Conservation (phyloP, 2,329 filamentous ascomycete genomes). For the Stagonosporopsis cucurbitacearum region DNA sequence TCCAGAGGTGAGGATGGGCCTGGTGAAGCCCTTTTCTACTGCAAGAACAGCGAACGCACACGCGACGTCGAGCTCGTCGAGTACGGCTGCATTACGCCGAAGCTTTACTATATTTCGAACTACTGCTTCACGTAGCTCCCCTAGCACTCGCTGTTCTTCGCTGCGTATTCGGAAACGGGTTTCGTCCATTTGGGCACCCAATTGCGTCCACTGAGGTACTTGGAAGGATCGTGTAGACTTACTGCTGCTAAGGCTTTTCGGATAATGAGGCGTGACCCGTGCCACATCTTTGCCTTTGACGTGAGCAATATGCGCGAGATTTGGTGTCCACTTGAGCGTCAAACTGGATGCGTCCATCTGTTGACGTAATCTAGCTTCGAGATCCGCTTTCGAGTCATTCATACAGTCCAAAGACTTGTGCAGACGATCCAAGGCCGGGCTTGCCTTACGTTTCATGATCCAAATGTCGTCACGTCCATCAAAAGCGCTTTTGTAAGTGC, state of each 20-base stretch:
- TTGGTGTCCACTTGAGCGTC: slow-evolving; percentile 83
- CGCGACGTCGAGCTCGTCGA: slow-evolving; percentile 91
- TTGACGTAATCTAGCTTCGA: slow-evolving; percentile 68
- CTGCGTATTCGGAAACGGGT: slow-evolving; percentile 76
- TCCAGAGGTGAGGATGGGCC: slow-evolving; percentile 72
- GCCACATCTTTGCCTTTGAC: slow-evolving; percentile 76
- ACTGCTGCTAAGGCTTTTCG: slow-evolving; percentile 72
- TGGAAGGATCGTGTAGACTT: slow-evolving; percentile 88
- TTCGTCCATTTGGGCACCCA: slow-evolving; percentile 82
- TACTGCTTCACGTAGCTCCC: slow-evolving; percentile 74
- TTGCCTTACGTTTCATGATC: slow-evolving; percentile 72
- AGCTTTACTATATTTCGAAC: slow-evolving; percentile 84
- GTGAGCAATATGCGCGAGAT: slow-evolving; percentile 88
- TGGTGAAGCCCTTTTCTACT: slow-evolving; percentile 72
- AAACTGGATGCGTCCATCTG: slow-evolving; percentile 63
- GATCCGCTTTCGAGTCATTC: slow-evolving; percentile 62
- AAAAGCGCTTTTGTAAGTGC: slow-evolving; percentile 44
- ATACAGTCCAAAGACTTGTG: slow-evolving; percentile 72
- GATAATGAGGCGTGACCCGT: slow-evolving; percentile 46
- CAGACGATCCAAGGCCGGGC: slow-evolving; percentile 66
- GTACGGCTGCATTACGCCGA: slow-evolving; percentile 84
- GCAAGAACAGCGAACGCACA: slow-evolving; percentile 85
- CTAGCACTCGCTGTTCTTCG: slow-evolving; percentile 85
- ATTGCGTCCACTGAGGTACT: slow-evolving; percentile 78
- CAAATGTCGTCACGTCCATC: slow-evolving; percentile 60